A percentile compares a stretch with the other conserved stretches of the same genome.
Conservation (phyloP, 305 asterid species). For the Solanum hybrid region DNA sequence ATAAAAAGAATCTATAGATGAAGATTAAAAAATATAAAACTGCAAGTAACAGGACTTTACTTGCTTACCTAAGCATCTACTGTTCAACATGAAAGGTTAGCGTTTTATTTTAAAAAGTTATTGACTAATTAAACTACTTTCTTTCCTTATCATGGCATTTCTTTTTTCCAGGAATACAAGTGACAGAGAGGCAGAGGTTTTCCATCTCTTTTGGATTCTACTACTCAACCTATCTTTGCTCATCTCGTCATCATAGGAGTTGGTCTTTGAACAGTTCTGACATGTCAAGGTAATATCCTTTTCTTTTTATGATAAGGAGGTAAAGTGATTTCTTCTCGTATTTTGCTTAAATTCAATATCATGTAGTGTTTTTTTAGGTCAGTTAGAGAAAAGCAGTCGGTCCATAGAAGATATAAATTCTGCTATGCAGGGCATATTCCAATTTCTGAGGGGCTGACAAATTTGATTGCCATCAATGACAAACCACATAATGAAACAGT, state of each 20-base stretch:
- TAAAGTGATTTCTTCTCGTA: neutral
- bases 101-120: neutral
- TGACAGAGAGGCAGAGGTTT: neutral
- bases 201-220: neutral
- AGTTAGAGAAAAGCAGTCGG: neutral
- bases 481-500: neutral
- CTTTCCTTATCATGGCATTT: neutral
- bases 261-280: neutral
- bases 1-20: neutral
- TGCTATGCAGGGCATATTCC: neutral
- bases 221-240: neutral
- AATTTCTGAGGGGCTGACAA: neutral
- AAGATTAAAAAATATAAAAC: neutral
- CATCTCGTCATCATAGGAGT: neutral
- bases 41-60: neutral
- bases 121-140: neutral
- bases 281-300: neutral
- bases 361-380: neutral
- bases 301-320: neutral
- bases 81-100: neutral
- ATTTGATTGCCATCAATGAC: neutral
- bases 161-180: neutral
- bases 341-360: neutral
- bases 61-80: neutral
- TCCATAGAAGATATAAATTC: neutral